Evolutionary conservation across 768 basidiomycete genomes (phyloP), one percentile per base, ranked within the genome.

Genomic region (Naganishia antarctica): DNA sequence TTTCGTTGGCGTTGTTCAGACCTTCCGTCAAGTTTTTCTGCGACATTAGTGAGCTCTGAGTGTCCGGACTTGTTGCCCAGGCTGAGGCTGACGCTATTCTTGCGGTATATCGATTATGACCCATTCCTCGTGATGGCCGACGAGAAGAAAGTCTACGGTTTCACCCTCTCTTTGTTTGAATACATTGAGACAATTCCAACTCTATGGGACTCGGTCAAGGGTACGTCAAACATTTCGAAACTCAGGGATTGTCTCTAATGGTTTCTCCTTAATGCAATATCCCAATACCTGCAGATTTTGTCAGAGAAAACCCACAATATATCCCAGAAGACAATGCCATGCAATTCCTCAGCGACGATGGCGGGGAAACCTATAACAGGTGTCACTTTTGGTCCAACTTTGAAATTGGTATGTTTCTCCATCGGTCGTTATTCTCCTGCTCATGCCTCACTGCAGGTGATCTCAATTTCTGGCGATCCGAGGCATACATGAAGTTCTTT

Each of bases 311-410:
- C 70, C 86, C 89, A 0, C 78, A 85, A 61, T 81, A 85, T 66
- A 68, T 90, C 32, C 78, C 83, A 23, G 74, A 81, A 34, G 80
- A 87, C 44, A 91, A 90, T 72, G 81, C 86, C 0, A 83, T 91
- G 82, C 71, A 72, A 16, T 92, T 88, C 75, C 70, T 94, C 53
- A 87, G 86, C n/a, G 83, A 89, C 50, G 82, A 92, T 71, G 83
- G 83, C 3, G 89, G 88, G 15, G 75, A 82, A 62, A 83, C 83
- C 0, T 90, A 90, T 74, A 90, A 88, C 73, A 81, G 83, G 61
- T 90, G 88, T 71, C 87, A 88, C 71, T 88, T 90, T 80, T 92
- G 90, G 90, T 89, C 86, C 69, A 96, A 92, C 77, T 94, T 94
- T 70, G 91, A 94, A 75, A 94, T 96, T 65, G 91, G 82, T 5